A percentile compares a stretch with the other conserved stretches of the same genome.
Evolutionary conservation across 1,139 yeast genomes (phyloP).

Genomic region (Scheffersomyces cryptocercus): DNA sequence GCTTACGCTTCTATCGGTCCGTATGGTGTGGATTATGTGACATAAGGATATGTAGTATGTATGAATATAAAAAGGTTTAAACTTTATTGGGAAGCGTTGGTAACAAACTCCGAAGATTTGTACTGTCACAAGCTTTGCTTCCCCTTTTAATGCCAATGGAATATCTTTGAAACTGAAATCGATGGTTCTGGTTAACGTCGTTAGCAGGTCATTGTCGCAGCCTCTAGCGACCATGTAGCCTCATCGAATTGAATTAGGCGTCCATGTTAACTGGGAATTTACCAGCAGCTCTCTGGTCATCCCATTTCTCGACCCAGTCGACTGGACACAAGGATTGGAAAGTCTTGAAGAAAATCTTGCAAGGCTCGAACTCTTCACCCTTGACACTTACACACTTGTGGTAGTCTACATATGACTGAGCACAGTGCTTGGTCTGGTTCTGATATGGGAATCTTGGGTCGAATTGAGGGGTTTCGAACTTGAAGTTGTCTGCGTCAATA

Average conservation of each 20-base stretch:
- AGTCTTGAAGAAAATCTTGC: constrained; percentile 91
- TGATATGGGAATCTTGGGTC: constrained; percentile 95
- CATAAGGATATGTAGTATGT: too few species aligned
- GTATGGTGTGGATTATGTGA: too few species aligned
- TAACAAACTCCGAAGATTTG: too few species aligned
- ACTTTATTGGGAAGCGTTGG: too few species aligned
- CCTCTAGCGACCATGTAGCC: not conserved
- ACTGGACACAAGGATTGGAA: constrained; percentile 90
- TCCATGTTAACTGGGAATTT: constrained; percentile 42
- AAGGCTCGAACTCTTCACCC: constrained; percentile 98
- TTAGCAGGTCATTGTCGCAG: too few species aligned
- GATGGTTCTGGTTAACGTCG: too few species aligned
- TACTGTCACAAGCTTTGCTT: too few species aligned
- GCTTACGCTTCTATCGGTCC: too few species aligned
- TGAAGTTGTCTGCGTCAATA: constrained; percentile 47
- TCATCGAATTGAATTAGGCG: constrained; percentile 9
- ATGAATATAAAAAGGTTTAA: too few species aligned
- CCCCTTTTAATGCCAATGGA: too few species aligned
- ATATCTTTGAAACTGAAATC: too few species aligned
- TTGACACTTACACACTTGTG: constrained; percentile 94
- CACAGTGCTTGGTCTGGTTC: constrained; percentile 98
- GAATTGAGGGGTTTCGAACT: constrained; percentile 80
- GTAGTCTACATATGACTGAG: constrained; percentile 97
- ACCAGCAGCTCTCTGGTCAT: constrained; percentile 80
- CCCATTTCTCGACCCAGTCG: constrained; percentile 94